Percentiles rank a stretch among this genome's conserved stretches.
phyloP scores from a whole-genome alignment of 164 flowering plant species.

The Berberis thunbergii region DNA sequence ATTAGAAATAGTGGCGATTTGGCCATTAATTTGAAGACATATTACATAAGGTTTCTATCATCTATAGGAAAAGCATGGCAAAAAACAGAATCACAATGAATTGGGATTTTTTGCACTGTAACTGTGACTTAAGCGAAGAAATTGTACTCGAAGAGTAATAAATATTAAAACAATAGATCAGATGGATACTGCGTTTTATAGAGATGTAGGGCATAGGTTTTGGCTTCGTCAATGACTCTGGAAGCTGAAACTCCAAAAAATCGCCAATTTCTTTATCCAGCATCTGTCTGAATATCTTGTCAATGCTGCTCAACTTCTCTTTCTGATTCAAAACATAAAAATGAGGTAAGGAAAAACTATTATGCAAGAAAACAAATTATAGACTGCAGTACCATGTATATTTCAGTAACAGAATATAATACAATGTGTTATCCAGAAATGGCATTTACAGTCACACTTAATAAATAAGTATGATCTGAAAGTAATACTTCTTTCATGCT shows the following conservation, averaged over 20 bases:
- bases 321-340: constrained; percentile 15
- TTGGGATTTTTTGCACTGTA: neutral
- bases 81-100: neutral
- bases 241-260: constrained; percentile 73
- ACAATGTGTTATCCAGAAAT: no score
- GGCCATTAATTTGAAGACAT: no score
- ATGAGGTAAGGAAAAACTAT: no score
- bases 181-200: constrained; percentile 81
- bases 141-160: neutral
- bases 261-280: constrained; percentile 35
- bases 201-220: constrained; percentile 42
- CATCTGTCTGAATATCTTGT: constrained; percentile 43
- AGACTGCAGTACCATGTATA: no score
- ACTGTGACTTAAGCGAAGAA: neutral
- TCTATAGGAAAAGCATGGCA: no score
- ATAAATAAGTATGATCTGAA: no score
- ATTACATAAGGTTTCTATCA: no score
- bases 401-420: no score
- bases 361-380: no score
- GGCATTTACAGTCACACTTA: no score
- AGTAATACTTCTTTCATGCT: no score
- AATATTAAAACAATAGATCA: neutral
- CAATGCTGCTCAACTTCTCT: constrained; percentile 18
- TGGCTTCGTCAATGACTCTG: constrained; percentile 49
- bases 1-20: neutral